Percentiles rank a stretch among this genome's conserved stretches.
phyloP scores from a whole-genome alignment of 148 eudicot genomes.

The Camellia lanceoleosa region DNA sequence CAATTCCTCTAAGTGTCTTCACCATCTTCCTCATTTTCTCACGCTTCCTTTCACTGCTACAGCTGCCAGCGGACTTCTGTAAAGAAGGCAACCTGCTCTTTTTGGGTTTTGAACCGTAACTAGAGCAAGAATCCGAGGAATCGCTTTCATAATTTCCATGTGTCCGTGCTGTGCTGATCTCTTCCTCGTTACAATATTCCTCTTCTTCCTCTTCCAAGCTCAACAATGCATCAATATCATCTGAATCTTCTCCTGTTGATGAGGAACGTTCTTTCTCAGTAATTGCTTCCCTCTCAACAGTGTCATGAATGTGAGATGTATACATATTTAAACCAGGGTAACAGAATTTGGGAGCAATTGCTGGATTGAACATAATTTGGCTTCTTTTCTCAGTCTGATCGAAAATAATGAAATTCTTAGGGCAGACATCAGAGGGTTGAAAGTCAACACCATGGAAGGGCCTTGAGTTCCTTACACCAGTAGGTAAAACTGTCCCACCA shows the following conservation, averaged over 20 bases:
- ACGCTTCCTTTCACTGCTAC: constrained; percentile 33
- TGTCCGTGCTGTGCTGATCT: constrained; percentile 60
- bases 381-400: constrained; percentile 49
- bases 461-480: constrained; percentile 11
- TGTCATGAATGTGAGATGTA: constrained; percentile 20
- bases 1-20: constrained; percentile 46
- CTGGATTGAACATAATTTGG: constrained; percentile 59
- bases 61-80: constrained; percentile 24
- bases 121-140: constrained; percentile 57
- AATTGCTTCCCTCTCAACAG: constrained; percentile 16
- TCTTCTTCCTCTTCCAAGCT: constrained; percentile 42
- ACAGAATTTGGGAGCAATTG: constrained; percentile 24
- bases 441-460: constrained; percentile 38
- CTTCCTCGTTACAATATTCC: constrained; percentile 50
- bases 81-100: constrained; percentile 28
- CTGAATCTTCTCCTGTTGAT: constrained; percentile 40
- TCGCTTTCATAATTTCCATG: constrained; percentile 34
- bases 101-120: constrained; percentile 28
- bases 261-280: constrained; percentile 27
- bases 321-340: constrained; percentile 30
- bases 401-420: constrained; percentile 51
- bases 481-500: constrained; percentile 25
- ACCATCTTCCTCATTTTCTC: constrained; percentile 55
- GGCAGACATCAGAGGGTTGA: constrained; percentile 54
- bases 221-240: constrained; percentile 58